Base-by-base conservation (phyloP, 805 yeast species). In the Candida namnaoensis region DNA sequence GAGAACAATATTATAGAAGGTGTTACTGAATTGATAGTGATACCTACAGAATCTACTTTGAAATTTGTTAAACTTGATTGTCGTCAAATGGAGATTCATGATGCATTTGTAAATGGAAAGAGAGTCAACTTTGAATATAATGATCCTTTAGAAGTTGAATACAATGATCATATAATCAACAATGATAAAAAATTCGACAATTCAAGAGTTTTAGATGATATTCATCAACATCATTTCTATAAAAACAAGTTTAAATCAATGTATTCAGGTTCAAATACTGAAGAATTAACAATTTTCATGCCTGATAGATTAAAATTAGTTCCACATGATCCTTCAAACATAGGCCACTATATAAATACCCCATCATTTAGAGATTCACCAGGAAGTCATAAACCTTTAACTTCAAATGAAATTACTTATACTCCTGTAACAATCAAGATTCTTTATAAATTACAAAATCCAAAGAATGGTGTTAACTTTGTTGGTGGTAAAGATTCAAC, bases 1-100 rank as follows among this genome's bases (percentile, higher is more conserved):
- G 72, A 78, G n/a, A 66, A 69, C 14, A 71, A 74, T 46, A 53
- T 64, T 19, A 64, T 88, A 6, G 56, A 54, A 0, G 99, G 98
- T 13, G 71, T 75, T 49, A 88, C 97, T 0, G 97, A 90, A 54
- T 64, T 93, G 30, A 82, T 93, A 2, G 68, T 90, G 3, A 69
- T 85, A 14, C 97, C 99, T 0, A 64, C 76, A 13, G 76, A 79
- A 40, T 65, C 79, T 19, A 53, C 67, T 1, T 64, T 91, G 37
- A 76, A 74, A 43, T 64, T 66, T 10, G 66, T 93, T 25, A 74
- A 76, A 40, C 65, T 93, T 40, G 98, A 93, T 58, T 86, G 95
- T 44, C 75, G 95, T 41, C 87, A 86, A 36, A 71, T 83, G 64
- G 68, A 66, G 33, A 74, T 93, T 33, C 70, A 72, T 24, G 74